Evolutionary conservation across 2,329 filamentous ascomycete species (phyloP).

Genomic region (Colletotrichum melonis): DNA sequence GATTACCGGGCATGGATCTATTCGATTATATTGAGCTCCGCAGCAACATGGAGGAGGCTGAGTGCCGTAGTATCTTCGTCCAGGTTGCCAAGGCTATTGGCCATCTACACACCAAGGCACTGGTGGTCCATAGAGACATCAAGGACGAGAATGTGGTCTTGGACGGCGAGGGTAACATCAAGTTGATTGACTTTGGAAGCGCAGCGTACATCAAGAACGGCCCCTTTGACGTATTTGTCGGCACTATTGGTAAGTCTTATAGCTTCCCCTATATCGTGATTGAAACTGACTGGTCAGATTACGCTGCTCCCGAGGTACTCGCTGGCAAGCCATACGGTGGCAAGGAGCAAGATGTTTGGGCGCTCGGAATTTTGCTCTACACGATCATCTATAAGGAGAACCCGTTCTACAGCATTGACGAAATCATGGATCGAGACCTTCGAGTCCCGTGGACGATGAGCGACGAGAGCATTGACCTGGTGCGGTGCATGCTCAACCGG

Average conservation of each 20-base stretch:
- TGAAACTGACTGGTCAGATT: constrained; percentile 70
- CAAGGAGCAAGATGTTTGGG: constrained; percentile 99
- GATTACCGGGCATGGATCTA: constrained; percentile 95
- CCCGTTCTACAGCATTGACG: constrained; percentile 98
- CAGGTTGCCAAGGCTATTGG: constrained; percentile 92
- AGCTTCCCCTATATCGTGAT: not conserved
- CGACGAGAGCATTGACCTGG: constrained; percentile 91
- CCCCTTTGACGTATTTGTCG: constrained; percentile 98
- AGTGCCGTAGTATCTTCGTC: constrained; percentile 94
- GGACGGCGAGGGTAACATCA: constrained; percentile 94
- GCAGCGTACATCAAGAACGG: constrained; percentile 98
- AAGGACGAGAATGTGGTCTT: constrained; percentile 99
- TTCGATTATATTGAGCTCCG: constrained; percentile 99
- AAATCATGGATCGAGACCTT: constrained; percentile 97
- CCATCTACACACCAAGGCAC: constrained; percentile 89
- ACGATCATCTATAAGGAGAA: constrained; percentile 99
- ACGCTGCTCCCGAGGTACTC: constrained; percentile 97
- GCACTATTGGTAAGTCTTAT: constrained; percentile 86
- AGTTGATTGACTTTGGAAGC: constrained; percentile 97
- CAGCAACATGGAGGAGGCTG: constrained; percentile 94
- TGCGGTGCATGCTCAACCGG: constrained; percentile 91
- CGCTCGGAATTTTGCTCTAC: constrained; percentile 94
- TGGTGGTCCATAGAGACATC: constrained; percentile 97
- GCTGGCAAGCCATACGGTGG: constrained; percentile 92
- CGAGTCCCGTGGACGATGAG: constrained; percentile 89